Conservation (phyloP, 345 rosid species). For the Schrenkiella parvula region DNA sequence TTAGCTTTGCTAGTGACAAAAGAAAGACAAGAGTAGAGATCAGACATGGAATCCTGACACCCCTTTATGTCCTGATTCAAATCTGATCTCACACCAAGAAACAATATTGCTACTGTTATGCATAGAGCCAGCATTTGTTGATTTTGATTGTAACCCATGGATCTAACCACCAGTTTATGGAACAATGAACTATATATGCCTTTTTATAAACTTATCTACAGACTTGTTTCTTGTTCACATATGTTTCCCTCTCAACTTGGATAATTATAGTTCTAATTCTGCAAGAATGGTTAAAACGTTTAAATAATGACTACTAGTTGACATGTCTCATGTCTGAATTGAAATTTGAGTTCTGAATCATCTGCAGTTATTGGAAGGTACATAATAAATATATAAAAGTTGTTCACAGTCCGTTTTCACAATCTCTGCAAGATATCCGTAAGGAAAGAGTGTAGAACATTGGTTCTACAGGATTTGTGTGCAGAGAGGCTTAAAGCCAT, state of each 20-base stretch:
- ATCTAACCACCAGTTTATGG: neutral
- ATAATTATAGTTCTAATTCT: neutral
- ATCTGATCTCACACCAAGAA: constrained; percentile 35
- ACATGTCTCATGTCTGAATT: constrained; percentile 6
- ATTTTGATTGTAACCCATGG: constrained; percentile 26
- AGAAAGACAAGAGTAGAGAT: constrained; percentile 40
- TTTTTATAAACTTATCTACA: constrained; percentile 6
- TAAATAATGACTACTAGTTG: constrained; percentile 23
- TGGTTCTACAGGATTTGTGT: neutral
- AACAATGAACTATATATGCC: neutral
- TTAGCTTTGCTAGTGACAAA: constrained; percentile 33
- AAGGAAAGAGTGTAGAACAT: neutral
- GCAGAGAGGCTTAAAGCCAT: neutral
- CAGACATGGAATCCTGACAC: constrained; percentile 35
- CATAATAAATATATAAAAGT: neutral
- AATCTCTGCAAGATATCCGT: constrained; percentile 8
- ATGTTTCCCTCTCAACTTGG: neutral
- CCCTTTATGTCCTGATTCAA: constrained; percentile 34
- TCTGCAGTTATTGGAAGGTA: neutral
- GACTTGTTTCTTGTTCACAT: constrained; percentile 1
- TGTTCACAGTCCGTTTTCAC: constrained; percentile 17
- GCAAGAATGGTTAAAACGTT: constrained; percentile 20
- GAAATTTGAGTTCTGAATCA: neutral
- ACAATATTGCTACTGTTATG: constrained; percentile 24
- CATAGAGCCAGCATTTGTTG: constrained; percentile 1